These are phyloP conservation scores for Glycine latifolia DNA, from an alignment of 306 rosid genomes.

Conservation along the genomic window DNA sequence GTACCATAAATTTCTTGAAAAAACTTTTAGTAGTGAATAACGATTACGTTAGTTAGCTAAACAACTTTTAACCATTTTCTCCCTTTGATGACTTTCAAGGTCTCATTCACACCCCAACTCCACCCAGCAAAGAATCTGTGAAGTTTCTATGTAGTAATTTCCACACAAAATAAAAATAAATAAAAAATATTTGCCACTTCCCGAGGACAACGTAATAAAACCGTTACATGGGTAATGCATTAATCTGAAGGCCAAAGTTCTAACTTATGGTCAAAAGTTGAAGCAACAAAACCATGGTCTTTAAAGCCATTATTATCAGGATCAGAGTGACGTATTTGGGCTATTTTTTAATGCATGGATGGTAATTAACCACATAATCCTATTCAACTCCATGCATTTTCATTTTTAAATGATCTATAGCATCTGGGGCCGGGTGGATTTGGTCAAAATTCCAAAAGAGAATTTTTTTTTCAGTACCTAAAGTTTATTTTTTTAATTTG, in stretches of 20 bases:
- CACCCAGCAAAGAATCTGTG: slow-evolving; percentile 34
- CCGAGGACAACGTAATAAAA: slow-evolving; percentile 36
- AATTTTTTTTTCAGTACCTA: neutral
- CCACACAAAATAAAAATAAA: slow-evolving; percentile 3
- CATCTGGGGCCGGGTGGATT: too few relatives aligned
- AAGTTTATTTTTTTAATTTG: neutral
- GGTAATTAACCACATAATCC: slow-evolving; percentile 11
- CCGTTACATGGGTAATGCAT: slow-evolving; percentile 3
- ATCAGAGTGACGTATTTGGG: slow-evolving; percentile 41
- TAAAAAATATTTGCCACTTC: slow-evolving; percentile 27
- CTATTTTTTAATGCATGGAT: slow-evolving; percentile 39
- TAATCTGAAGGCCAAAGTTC: slow-evolving; percentile 28
- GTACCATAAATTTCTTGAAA: slow-evolving; percentile 38
- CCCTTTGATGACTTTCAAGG: slow-evolving; percentile 33
- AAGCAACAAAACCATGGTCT: slow-evolving; percentile 37
- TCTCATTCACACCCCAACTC: slow-evolving; percentile 23
- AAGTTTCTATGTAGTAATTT: slow-evolving; percentile 34
- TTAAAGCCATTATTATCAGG: slow-evolving; percentile 30
- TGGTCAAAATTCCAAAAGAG: neutral
- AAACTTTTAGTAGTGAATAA: slow-evolving; percentile 5
- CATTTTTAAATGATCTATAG: neutral
- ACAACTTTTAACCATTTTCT: slow-evolving; percentile 10
- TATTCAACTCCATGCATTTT: slow-evolving; percentile 8
- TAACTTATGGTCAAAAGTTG: slow-evolving; percentile 44
- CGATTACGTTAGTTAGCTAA: slow-evolving; percentile 13